phyloP scores from a whole-genome alignment of 768 basidiomycete genomes.

The Lactarius sp. region DNA sequence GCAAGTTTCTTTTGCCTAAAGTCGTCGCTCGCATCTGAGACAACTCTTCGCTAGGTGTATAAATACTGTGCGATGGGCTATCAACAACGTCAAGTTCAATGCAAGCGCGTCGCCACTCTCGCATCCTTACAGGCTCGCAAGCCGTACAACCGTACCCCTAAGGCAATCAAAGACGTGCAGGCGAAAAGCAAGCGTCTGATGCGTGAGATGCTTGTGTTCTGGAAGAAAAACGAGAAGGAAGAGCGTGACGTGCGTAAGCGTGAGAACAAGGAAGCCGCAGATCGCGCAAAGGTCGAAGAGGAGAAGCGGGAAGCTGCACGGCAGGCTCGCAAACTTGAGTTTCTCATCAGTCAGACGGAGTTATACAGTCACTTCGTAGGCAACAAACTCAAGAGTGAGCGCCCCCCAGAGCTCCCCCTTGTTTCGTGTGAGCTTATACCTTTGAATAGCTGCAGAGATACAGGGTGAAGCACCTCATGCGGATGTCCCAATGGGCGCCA shows the following conservation, averaged over 20 bases:
- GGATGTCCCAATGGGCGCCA: slow-evolving; percentile 51
- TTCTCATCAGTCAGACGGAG: slow-evolving; percentile 97
- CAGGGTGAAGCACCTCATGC: slow-evolving; percentile 51
- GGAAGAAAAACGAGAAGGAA: slow-evolving; percentile 98
- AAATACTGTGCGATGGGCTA: slow-evolving; percentile 68
- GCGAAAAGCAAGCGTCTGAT: slow-evolving; percentile 82
- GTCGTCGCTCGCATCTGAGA: neutral
- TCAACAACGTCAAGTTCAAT: slow-evolving; percentile 59
- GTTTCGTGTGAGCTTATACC: slow-evolving; percentile 20
- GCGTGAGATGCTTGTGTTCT: slow-evolving; percentile 95
- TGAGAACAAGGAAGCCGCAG: slow-evolving; percentile 90
- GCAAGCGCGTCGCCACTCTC: slow-evolving; percentile 70
- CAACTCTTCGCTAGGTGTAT: slow-evolving; percentile 53
- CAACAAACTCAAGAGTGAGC: slow-evolving; percentile 86
- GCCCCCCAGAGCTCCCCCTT: neutral
- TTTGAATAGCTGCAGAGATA: slow-evolving; percentile 60
- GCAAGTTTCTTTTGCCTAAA: slow-evolving; percentile 35
- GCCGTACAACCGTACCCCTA: slow-evolving; percentile 68
- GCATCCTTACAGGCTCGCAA: slow-evolving; percentile 74
- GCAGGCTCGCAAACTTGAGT: slow-evolving; percentile 94
- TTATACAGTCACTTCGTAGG: slow-evolving; percentile 99
- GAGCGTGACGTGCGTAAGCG: slow-evolving; percentile 89
- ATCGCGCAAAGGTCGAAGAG: slow-evolving; percentile 83
- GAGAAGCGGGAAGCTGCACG: slow-evolving; percentile 91
- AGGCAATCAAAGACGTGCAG: slow-evolving; percentile 76